Percentiles rank a stretch among this genome's conserved stretches.
Evolutionary conservation across 23 red algal species (phyloP).

Genomic region (Gracilaria vermiculophylla): DNA sequence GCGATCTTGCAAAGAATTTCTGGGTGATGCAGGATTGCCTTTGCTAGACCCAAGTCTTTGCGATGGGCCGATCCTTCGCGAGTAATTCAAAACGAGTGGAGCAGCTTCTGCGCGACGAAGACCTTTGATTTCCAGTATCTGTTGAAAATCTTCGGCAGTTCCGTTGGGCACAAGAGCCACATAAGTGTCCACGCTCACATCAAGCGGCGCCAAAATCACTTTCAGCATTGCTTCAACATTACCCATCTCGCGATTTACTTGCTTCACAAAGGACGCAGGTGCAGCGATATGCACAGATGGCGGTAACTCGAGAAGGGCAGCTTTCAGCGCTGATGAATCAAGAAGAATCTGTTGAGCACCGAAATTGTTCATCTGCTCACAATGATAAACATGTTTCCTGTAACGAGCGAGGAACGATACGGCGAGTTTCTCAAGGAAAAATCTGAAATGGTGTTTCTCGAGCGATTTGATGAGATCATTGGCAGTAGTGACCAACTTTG

Average conservation of each 20-base stretch:
- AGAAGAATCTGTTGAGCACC: constrained; percentile 91
- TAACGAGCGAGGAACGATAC: constrained; percentile 63
- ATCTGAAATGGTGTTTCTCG: constrained; percentile 78
- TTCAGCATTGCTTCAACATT: constrained; percentile 89
- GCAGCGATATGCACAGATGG: constrained; percentile 39
- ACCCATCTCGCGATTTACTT: constrained; percentile 79
- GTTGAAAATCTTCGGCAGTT: constrained; percentile 71
- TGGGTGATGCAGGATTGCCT: background rate
- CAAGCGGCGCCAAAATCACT: constrained; percentile 78
- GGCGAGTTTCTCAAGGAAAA: constrained; percentile 78
- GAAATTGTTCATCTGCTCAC: constrained; percentile 57
- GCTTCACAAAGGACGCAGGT: constrained; percentile 64
- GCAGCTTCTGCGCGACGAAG: constrained; percentile 64
- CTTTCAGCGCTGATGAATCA: constrained; percentile 72
- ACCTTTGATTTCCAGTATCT: constrained; percentile 84
- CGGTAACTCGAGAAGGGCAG: constrained; percentile 59
- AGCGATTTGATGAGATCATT: constrained; percentile 40
- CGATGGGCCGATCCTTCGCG: constrained; percentile 51
- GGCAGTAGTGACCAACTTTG: constrained; percentile 31
- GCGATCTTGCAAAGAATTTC: background rate
- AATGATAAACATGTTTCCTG: constrained; percentile 45
- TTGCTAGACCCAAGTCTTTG: constrained; percentile 17
- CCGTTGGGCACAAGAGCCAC: constrained; percentile 73
- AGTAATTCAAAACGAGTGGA: constrained; percentile 68
- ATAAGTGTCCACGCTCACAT: constrained; percentile 77